Conservation (phyloP, 495 filamentous ascomycete genomes). For the Tuber melanosporum region DNA sequence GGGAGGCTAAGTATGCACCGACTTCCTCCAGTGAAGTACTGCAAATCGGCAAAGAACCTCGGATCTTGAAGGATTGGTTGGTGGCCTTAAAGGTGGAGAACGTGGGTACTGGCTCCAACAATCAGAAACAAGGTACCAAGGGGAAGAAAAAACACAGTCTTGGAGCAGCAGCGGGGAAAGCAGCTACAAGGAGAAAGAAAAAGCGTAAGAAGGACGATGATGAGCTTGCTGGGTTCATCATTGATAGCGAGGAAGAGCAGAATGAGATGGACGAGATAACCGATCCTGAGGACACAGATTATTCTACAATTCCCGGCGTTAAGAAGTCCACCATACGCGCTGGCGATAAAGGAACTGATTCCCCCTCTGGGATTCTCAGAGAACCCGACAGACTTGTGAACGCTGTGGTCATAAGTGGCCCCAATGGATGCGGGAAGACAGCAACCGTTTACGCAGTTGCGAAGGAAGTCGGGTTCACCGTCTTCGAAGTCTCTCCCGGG, state of each 20-base stretch:
- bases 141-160: constrained; percentile 46
- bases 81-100: constrained; percentile 62
- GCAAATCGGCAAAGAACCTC: constrained; percentile 64
- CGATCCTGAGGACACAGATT: constrained; percentile 55
- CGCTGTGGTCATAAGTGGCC: constrained; percentile 78
- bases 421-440: constrained; percentile 86
- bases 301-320: constrained; percentile 45
- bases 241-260: constrained; percentile 75
- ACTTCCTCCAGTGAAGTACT: constrained; percentile 62
- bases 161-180: constrained; percentile 44
- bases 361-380: constrained; percentile 45
- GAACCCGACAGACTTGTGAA: constrained; percentile 48
- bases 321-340: constrained; percentile 61
- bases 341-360: constrained; percentile 47
- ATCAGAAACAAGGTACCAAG: constrained; percentile 18
- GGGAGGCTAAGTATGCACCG: constrained; percentile 86
- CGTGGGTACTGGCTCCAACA: constrained; percentile 46
- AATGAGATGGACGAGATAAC: constrained; percentile 67
- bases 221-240: constrained; percentile 75
- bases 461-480: constrained; percentile 85
- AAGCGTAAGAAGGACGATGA: constrained; percentile 64
- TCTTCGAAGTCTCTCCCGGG: constrained; percentile 89
- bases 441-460: constrained; percentile 91
- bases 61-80: constrained; percentile 79
- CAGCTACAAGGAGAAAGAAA: constrained; percentile 48